Base-by-base conservation (phyloP, 2,329 filamentous ascomycete genomes). In the Trichoderma sp. region DNA sequence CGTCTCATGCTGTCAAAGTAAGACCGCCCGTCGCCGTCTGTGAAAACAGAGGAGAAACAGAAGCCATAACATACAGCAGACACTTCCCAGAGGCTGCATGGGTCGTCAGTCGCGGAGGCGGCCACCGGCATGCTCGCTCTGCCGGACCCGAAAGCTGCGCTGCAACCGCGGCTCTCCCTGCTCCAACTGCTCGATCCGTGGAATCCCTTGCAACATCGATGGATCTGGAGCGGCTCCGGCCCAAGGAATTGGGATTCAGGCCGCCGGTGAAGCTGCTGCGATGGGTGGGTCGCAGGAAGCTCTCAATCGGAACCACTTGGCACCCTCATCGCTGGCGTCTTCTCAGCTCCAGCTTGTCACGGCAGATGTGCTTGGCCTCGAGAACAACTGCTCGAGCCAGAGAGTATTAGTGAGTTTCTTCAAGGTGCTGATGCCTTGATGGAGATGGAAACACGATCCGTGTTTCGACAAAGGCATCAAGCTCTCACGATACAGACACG, bases 131-230 rank as follows among this genome's bases (percentile, higher is more conserved):
- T 65, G 61, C 61, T 42, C 52, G 52, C 61, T 65, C 2, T 65
- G 61, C 61, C 61, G 61, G 52, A 53, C 19, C 61, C 61, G 61
- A 57, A 65, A 65, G 61, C 48, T 65, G 19, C 61, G 61, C 12
- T 65, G 61, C 35, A 65, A 65, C 29, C 61, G 61, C 48, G 52
- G 29, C 12, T 65, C 35, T 22, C 61, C 61, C 17, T 65, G 61
- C 37, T 65, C 61, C 37, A 65, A 65, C 34, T 65, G 61, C 37
- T 65, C 37, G 9, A 65, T 65, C 37, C 61, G 61, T n/a, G 61
- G 61, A 19, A 39, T 65, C 27, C n/a, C 52, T n/a, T 65, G 61
- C 32, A 19, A 48, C 15, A n/a, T 42, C 19, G 61, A 57, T 32
- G 35, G 52, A 9, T 12, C 59, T 12, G 59, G 59, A 6, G 8